Evolutionary conservation across 371 early-diverging fungal species (phyloP).

Genomic region (Nematocida ironsii): DNA sequence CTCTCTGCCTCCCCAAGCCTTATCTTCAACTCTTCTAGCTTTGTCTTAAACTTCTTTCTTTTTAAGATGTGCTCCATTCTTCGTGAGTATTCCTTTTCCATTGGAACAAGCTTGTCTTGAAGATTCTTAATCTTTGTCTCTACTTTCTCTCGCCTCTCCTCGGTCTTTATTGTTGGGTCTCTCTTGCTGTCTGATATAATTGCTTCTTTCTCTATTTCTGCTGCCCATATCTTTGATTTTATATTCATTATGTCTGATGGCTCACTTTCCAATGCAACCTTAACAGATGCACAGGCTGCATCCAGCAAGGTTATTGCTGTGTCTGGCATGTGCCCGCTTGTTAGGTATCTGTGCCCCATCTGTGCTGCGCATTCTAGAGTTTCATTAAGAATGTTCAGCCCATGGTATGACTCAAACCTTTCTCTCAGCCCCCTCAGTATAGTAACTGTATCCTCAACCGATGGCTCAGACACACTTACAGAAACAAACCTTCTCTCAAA

Average conservation of each 20-base stretch:
- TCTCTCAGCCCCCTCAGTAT: conserved; percentile 79
- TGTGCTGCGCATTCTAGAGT: conserved; percentile 78
- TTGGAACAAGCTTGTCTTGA: conserved; percentile 53
- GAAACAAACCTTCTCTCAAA: conserved; percentile 80
- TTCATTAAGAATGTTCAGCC: conserved; percentile 77
- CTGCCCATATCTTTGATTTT: conserved; percentile 70
- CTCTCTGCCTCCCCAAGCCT: conserved; percentile 66
- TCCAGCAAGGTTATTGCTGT: conserved; percentile 84
- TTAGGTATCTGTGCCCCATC: conserved; percentile 76
- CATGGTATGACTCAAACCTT: conserved; percentile 80
- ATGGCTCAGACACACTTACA: conserved; percentile 78
- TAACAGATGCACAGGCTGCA: conserved; percentile 78
- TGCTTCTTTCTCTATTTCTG: conserved; percentile 67
- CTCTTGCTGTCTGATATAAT: conserved; percentile 64
- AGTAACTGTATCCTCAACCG: conserved; percentile 78
- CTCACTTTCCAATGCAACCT: conserved; percentile 78
- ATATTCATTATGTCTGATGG: conserved; percentile 76
- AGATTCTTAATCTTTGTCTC: conserved; percentile 60
- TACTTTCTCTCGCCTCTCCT: conserved; percentile 59
- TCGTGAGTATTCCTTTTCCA: conserved; percentile 63
- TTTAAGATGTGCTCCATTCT: conserved; percentile 65
- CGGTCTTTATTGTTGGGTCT: conserved; percentile 33
- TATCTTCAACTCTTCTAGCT: conserved; percentile 66
- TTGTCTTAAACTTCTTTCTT: conserved; percentile 62
- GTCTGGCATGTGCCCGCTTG: conserved; percentile 78